A percentile compares a stretch with the other conserved stretches of the same genome.
Evolutionary conservation across 2,329 filamentous ascomycete species (phyloP).

Genomic region (Onygenales sp.): DNA sequence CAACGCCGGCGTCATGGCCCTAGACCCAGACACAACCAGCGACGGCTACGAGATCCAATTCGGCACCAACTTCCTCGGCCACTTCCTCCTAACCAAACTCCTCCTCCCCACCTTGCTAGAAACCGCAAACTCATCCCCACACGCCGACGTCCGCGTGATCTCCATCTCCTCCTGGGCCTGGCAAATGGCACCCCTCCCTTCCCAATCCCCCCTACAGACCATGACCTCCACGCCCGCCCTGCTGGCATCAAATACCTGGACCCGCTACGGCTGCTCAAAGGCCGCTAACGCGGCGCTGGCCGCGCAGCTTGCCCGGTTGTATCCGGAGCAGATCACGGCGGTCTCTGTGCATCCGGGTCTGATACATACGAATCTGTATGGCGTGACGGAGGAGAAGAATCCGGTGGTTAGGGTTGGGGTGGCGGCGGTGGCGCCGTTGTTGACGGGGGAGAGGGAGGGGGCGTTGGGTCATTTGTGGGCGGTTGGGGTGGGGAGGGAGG

Average conservation of each 20-base stretch:
- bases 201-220: constrained; percentile 15
- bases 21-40: constrained; percentile 26
- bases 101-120: constrained; percentile 32
- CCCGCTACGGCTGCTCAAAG: constrained; percentile 44
- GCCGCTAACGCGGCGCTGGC: constrained; percentile 42
- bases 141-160: constrained; percentile 27
- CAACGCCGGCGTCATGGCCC: constrained; percentile 40
- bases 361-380: constrained; percentile 33
- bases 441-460: constrained; percentile 24
- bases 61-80: constrained; percentile 39
- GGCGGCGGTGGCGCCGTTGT: constrained; percentile 16
- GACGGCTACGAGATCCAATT: constrained; percentile 37
- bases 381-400: constrained; percentile 19
- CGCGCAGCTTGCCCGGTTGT: constrained; percentile 35
- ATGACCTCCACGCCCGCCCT: constrained; percentile 30
- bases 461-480: constrained; percentile 35
- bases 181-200: constrained; percentile 21
- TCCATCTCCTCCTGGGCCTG: constrained; percentile 29
- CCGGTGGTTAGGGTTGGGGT: constrained; percentile 15
- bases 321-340: constrained; percentile 31
- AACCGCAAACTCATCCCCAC: constrained; percentile 18
- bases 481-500: constrained; percentile 22
- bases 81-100: constrained; percentile 36
- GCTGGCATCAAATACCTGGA: constrained; percentile 28
- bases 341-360: constrained; percentile 44